Conservation (phyloP, 2,329 filamentous ascomycete species). For the Fusarium sp. region DNA sequence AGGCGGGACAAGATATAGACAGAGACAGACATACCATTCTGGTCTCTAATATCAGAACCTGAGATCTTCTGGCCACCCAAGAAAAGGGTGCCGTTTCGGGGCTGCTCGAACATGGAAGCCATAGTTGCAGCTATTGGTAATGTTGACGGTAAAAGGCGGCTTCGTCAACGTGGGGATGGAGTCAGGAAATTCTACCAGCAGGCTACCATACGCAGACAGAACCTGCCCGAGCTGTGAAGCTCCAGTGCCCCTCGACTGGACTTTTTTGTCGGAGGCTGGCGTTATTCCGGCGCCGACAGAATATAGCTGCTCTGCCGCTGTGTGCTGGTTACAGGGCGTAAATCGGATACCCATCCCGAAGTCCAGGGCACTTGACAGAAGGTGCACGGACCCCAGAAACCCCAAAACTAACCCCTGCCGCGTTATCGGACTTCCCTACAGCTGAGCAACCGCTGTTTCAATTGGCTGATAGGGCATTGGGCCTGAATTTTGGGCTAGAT, state of each 20-base stretch:
- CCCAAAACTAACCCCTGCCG: constrained; percentile 30
- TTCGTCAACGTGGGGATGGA: constrained; percentile 41
- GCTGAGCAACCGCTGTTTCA: constrained; percentile 4
- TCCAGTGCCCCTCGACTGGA: constrained; percentile 40
- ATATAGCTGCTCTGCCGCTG: neutral
- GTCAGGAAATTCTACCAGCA: constrained; percentile 46
- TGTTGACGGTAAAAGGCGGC: constrained; percentile 39
- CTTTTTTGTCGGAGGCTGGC: constrained; percentile 42
- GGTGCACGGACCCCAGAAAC: constrained; percentile 33
- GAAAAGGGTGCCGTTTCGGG: constrained; percentile 95
- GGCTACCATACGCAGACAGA: constrained; percentile 36
- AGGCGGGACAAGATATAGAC: constrained; percentile 36
- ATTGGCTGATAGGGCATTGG: constrained; percentile 40
- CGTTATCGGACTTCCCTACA: constrained; percentile 27
- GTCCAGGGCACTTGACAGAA: constrained; percentile 32
- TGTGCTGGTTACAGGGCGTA: constrained; percentile 1
- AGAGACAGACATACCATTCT: constrained; percentile 74
- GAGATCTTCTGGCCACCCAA: constrained; percentile 98
- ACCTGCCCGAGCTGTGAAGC: constrained; percentile 44
- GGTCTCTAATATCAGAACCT: constrained; percentile 93
- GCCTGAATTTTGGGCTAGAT: constrained; percentile 40
- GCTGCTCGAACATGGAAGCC: constrained; percentile 96
- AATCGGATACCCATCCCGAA: constrained; percentile 2
- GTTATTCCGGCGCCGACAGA: constrained; percentile 41
- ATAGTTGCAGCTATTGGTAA: constrained; percentile 60